A percentile compares a stretch with the other conserved stretches of the same genome.
These are phyloP conservation scores for Isatis lusitanica DNA, from an alignment of 441 rosid species.

Conservation along the genomic window DNA sequence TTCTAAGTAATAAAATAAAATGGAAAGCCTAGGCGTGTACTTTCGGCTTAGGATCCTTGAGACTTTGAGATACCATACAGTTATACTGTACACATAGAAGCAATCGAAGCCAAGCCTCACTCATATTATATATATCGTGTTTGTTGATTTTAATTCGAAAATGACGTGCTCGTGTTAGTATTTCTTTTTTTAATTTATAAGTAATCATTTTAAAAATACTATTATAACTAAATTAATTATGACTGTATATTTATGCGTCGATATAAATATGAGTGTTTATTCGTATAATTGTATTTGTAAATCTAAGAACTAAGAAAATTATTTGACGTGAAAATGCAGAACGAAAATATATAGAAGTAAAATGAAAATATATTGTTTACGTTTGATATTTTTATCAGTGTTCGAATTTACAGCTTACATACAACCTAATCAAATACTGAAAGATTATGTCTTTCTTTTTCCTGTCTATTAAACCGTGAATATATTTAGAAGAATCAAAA, in stretches of 20 bases:
- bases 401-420: no score
- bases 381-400: not conserved
- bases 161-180: not conserved
- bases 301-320: not conserved
- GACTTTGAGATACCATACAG: conserved; percentile 25
- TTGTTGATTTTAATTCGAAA: not conserved
- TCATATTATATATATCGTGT: not conserved
- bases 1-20: not conserved
- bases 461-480: no score
- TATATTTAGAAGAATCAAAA: no score
- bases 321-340: no score
- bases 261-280: not conserved
- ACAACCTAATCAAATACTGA: no score
- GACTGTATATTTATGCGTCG: not conserved
- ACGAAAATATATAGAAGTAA: not conserved
- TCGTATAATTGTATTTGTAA: not conserved
- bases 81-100: conserved; percentile 21
- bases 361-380: not conserved
- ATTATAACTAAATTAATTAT: not conserved
- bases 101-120: not conserved
- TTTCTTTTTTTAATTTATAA: not conserved
- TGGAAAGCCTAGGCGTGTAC: not conserved
- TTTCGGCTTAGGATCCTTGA: conserved; percentile 17
- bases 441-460: no score
- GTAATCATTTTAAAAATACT: not conserved